Evolutionary conservation across 108 stramenopile genomes (phyloP), one percentile per base, ranked within the genome.

Genomic region (Discostella stelligeroides): DNA sequence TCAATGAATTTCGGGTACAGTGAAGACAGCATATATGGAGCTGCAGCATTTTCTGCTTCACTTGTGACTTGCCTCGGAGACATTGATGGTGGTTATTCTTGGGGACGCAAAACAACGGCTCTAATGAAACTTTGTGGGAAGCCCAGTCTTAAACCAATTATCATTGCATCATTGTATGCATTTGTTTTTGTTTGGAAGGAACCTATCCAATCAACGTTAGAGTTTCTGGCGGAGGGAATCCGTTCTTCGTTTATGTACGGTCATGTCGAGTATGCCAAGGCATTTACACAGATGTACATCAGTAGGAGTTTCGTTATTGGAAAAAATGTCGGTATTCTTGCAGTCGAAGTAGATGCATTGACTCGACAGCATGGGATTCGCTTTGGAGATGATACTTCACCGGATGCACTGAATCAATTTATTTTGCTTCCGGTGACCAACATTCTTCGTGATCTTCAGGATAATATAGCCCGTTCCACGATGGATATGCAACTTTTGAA

Each of bases 11-110:
- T 48, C 42, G 72, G 72, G 7, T 49, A 55, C 37, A 65, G 63
- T 38, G 47, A 47, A 59, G 54, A 73, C 2, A 65, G 56, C 45
- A 14, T 34, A 4, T 59, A 65, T 47, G 72, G 51, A 14, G 13
- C 54, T 37, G 56, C 57, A 6, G 46, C 40, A 24, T 64, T 65
- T 65, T 55, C 56, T 1, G 27, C 14, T 57, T 27, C 43, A 14
- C 17, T 59, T 24, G 57, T 65, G 34, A 38, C 34, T 50, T 50
- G 57, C 17, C 48, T 73, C 23, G 56, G 42, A 8, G 72, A 73
- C 25, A 58, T 73, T 58, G 63, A 73, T 45, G 47, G 51, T 12
- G 72, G 63, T 9, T 58, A 42, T 25, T 27, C 17, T 4, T 73
- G 57, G 63, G 72, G 62, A 1, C 43, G 46, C 15, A 65, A 24